A percentile compares a stretch with the other conserved stretches of the same genome.
These are phyloP conservation scores for Kazachstania taianensis DNA, from an alignment of 805 yeast species.

Conservation along the genomic window DNA sequence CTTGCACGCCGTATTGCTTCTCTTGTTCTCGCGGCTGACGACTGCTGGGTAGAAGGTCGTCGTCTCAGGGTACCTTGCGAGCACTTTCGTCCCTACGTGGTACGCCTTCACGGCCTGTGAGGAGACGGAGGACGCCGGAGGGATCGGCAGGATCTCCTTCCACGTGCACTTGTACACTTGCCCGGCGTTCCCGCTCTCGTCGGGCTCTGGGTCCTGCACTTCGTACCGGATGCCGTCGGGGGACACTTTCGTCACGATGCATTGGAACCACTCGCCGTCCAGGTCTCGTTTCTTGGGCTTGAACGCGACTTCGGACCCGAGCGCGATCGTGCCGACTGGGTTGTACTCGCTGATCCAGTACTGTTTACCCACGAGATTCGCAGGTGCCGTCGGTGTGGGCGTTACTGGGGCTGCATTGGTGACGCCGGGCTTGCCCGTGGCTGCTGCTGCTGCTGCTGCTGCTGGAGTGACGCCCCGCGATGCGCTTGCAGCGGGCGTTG, in stretches of 20 bases:
- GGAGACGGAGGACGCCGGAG: slow-evolving; percentile 31
- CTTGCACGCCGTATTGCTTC: slow-evolving; percentile 53
- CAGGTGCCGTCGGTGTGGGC: slow-evolving; percentile 1
- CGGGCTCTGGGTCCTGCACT: slow-evolving; percentile 97
- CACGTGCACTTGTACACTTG: slow-evolving; percentile 73
- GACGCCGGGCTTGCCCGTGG: too few relatives aligned
- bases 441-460: neutral
- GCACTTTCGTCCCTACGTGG: slow-evolving; percentile 68
- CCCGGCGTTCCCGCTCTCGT: slow-evolving; percentile 82
- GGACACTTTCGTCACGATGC: slow-evolving; percentile 72
- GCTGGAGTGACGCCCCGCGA: neutral
- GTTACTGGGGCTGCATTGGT: too few relatives aligned
- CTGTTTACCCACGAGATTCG: slow-evolving; percentile 42
- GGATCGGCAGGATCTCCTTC: slow-evolving; percentile 69
- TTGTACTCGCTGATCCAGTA: slow-evolving; percentile 46
- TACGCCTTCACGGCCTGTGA: slow-evolving; percentile 28
- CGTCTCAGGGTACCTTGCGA: slow-evolving; percentile 94
- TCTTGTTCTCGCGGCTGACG: slow-evolving; percentile 66
- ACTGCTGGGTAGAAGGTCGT: slow-evolving; percentile 95
- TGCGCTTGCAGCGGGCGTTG: neutral
- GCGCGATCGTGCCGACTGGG: slow-evolving; percentile 43
- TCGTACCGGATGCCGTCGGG: slow-evolving; percentile 72
- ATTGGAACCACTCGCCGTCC: slow-evolving; percentile 92
- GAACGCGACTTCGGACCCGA: slow-evolving; percentile 85
- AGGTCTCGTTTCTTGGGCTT: slow-evolving; percentile 46